Evolutionary conservation across 2,329 filamentous ascomycete species (phyloP).

Genomic region (Tolypocladium ovalisporum): DNA sequence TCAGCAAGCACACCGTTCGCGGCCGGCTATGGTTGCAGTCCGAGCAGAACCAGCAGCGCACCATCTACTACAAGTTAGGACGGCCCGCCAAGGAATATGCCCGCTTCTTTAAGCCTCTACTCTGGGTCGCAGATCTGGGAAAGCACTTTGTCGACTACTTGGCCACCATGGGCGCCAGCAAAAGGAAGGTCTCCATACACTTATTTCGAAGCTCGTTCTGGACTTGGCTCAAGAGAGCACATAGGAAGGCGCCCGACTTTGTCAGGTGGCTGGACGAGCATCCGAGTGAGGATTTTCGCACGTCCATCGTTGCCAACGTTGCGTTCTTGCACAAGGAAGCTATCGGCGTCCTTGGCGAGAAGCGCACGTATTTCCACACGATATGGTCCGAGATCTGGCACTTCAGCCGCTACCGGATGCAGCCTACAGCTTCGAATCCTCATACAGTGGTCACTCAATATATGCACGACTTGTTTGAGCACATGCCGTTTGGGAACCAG

Average conservation of each 20-base stretch:
- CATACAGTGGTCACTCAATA: conserved; percentile 62
- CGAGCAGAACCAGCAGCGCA: conserved; percentile 20
- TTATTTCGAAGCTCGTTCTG: conserved; percentile 49
- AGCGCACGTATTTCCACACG: conserved; percentile 22
- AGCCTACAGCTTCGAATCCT: conserved; percentile 5
- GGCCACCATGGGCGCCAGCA: conserved; percentile 17
- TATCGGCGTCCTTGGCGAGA: conserved; percentile 30
- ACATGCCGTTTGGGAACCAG: conserved; percentile 47
- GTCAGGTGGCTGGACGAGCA: conserved; percentile 42
- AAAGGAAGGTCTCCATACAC: conserved; percentile 32
- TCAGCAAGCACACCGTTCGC: conserved; percentile 32
- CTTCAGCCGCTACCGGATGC: conserved; percentile 20
- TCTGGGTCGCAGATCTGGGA: conserved; percentile 59
- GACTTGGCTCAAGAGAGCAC: conserved; percentile 39
- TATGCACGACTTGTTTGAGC: conserved; percentile 50
- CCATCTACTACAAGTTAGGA: conserved; percentile 54
- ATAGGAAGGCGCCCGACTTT: conserved; percentile 32
- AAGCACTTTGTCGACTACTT: conserved; percentile 67
- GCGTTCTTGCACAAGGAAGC: conserved; percentile 58
- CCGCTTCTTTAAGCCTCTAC: conserved; percentile 50
- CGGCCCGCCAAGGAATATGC: conserved; percentile 48
- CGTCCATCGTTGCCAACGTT: conserved; percentile 46
- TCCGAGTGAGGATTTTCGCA: conserved; percentile 48
- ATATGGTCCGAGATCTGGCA: conserved; percentile 43
- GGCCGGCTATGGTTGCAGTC: conserved; percentile 57